These are phyloP conservation scores for Aspergillus fructus DNA, from an alignment of 2,329 filamentous ascomycete species.

Conservation along the genomic window DNA sequence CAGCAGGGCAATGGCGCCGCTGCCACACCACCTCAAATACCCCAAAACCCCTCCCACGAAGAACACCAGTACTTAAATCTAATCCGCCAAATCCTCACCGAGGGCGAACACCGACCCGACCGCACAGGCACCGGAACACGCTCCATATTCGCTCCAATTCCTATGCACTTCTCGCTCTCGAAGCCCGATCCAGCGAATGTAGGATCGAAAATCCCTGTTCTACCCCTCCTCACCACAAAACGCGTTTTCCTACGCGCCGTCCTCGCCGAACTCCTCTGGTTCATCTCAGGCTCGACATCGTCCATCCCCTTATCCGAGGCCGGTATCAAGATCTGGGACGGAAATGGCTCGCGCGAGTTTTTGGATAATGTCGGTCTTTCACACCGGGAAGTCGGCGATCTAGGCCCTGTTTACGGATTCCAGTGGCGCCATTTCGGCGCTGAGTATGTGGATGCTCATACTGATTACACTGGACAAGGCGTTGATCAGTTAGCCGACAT, in stretches of 20 bases:
- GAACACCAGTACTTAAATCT: conserved; percentile 93
- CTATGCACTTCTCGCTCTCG: conserved; percentile 82
- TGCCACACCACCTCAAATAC: conserved; percentile 11
- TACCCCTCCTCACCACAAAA: conserved; percentile 95
- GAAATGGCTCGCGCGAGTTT: conserved; percentile 87
- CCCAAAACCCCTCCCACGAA: conserved; percentile 60
- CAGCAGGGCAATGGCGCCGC: neutral
- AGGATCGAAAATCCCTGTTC: conserved; percentile 56
- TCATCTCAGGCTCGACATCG: conserved; percentile 80
- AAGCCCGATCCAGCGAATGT: conserved; percentile 46
- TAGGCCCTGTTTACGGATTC: conserved; percentile 96
- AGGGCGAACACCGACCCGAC: conserved; percentile 87
- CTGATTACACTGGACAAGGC: conserved; percentile 83
- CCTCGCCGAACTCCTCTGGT: conserved; percentile 93
- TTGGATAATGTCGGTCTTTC: conserved; percentile 81
- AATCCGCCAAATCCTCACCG: conserved; percentile 76
- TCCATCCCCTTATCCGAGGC: conserved; percentile 72
- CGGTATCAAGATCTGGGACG: conserved; percentile 97
- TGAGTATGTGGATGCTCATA: conserved; percentile 73
- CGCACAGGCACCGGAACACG: conserved; percentile 90
- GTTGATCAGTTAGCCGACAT: conserved; percentile 92
- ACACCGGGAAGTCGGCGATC: conserved; percentile 80
- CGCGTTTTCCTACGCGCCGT: conserved; percentile 91
- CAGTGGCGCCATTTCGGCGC: conserved; percentile 99
- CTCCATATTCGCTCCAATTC: conserved; percentile 82